phyloP scores from a whole-genome alignment of 257 asterid genomes.

The Coffea canephora region DNA sequence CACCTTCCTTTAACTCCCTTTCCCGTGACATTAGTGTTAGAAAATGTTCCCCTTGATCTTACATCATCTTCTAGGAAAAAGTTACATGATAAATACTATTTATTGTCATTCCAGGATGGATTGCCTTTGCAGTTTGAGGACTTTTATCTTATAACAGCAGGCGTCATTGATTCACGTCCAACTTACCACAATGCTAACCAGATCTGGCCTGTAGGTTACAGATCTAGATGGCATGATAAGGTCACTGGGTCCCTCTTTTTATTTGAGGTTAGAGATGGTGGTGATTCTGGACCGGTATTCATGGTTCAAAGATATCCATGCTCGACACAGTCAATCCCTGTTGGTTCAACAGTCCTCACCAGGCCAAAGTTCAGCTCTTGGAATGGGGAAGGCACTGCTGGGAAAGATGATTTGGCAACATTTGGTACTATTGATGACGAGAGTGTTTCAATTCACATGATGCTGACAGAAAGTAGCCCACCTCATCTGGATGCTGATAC shows the following conservation, averaged over 20 bases:
- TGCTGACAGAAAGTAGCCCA: constrained; percentile 64
- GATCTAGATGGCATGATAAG: constrained; percentile 91
- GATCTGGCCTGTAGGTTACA: constrained; percentile 94
- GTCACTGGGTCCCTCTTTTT: constrained; percentile 82
- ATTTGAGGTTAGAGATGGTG: constrained; percentile 84
- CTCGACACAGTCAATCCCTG: constrained; percentile 53
- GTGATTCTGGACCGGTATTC: constrained; percentile 76
- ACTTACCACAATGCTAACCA: constrained; percentile 59
- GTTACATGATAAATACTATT: constrained; percentile 9
- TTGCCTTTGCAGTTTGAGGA: constrained; percentile 90
- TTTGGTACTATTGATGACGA: constrained; percentile 58
- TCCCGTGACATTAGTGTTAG: not conserved
- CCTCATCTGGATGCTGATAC: constrained; percentile 53
- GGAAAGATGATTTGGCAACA: constrained; percentile 37
- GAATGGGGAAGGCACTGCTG: constrained; percentile 34
- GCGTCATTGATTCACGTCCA: constrained; percentile 68
- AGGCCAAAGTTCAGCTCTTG: constrained; percentile 30
- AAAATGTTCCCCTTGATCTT: not conserved
- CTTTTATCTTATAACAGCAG: constrained; percentile 72
- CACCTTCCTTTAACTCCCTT: not conserved
- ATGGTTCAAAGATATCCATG: constrained; percentile 79
- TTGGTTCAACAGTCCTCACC: constrained; percentile 66
- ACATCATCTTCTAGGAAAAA: not conserved
- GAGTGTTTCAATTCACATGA: constrained; percentile 54
- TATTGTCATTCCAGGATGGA: constrained; percentile 55